Base-by-base conservation (phyloP, 805 yeast species). In the Hanseniaspora lindneri region DNA sequence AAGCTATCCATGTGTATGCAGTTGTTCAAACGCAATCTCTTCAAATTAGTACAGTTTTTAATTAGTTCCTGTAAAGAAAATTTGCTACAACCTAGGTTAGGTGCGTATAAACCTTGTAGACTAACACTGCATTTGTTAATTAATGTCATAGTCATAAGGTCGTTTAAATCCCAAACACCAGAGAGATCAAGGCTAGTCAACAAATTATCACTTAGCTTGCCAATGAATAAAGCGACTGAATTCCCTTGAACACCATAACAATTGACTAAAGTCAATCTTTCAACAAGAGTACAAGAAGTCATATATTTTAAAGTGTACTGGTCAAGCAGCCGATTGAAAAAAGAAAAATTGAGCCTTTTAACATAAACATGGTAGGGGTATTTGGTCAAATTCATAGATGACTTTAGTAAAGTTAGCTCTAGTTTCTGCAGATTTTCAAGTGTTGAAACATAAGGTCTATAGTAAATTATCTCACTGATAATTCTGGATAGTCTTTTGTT, bases 111-210 rank as follows among this genome's bases (percentile, higher is more conserved):
- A 1, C 49, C 49, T 37, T 44, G 49, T 8, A 44, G 17, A 37
- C 49, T 44, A 3, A 37, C 21, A 24, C 33, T 25, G 17, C 49
- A 44, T 10, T 44, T 44, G 4, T 29, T 30, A 6, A 44, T 33
- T n/a, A 44, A 44, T 2, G 49, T 25, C 21, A 14, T 14, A 17
- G 37, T 33, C 13, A 21, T 33, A 27, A 28, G n/a, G 10, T 40
- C 49, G 13, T 30, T 30, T 16, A 44, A 37, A 16, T 29, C 8
- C 6, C 28, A 25, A 2, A 40, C 33, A 11, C 40, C 40, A 16
- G 49, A 28, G n/a, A 44, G n/a, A 44, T 44, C 49, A 29, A 44
- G 37, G 37, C 49, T 44, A 4, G 41, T 44, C 24, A 44, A 44
- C 19, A 37, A 23, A 32, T 44, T 37, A 9, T 44, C 23, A 25